A percentile compares a stretch with the other conserved stretches of the same genome.
Conservation (phyloP, 257 asterid genomes). For the Haberlea rhodopensis region DNA sequence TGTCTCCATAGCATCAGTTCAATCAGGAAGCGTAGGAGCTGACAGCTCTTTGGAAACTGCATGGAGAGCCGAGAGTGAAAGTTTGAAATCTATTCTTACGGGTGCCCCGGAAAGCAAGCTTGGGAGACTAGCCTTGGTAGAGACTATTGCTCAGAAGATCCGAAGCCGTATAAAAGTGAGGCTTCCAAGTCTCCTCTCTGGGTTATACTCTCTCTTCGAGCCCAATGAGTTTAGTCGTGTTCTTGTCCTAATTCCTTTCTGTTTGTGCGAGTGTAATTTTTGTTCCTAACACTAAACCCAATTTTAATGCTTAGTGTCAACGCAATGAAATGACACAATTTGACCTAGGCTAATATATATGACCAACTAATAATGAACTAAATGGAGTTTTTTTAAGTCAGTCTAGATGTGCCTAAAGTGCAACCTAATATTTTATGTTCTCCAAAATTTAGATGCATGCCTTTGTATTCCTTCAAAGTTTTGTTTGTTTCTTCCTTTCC, state of each 20-base stretch:
- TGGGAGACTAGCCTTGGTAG: constrained; percentile 86
- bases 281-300: too few relatives aligned
- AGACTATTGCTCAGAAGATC: constrained; percentile 81
- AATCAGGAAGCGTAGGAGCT: constrained; percentile 68
- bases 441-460: too few relatives aligned
- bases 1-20: constrained; percentile 79
- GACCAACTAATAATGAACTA: neutral
- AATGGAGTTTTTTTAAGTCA: neutral
- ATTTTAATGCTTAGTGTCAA: neutral
- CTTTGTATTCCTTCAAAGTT: too few relatives aligned
- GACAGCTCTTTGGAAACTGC: constrained; percentile 90
- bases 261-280: too few relatives aligned
- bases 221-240: too few relatives aligned
- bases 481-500: neutral
- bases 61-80: constrained; percentile 90
- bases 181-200: constrained; percentile 85
- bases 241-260: too few relatives aligned
- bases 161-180: constrained; percentile 77
- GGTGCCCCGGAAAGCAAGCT: constrained; percentile 89
- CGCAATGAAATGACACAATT: neutral
- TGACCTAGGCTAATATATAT: neutral
- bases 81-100: constrained; percentile 71
- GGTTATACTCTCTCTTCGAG: constrained; percentile 49
- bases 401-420: neutral
- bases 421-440: neutral